A percentile compares a stretch with the other conserved stretches of the same genome.
Conservation (phyloP, 2,329 filamentous ascomycete species). For the Aspergillus neotritici region DNA sequence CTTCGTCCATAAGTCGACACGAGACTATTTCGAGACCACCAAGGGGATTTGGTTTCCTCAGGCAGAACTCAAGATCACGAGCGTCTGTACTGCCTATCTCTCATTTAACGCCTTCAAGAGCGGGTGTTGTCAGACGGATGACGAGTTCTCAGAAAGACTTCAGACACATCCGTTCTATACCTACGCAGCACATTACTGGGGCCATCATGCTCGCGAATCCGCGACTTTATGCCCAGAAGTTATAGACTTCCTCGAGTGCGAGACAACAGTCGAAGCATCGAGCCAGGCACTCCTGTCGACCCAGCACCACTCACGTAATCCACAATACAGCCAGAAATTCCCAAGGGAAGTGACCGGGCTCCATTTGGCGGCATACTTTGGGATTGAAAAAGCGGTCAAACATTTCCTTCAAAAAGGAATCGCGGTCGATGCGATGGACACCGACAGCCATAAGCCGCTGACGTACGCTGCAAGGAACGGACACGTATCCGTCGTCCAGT, state of each 20-base stretch:
- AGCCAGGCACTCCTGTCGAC: neutral
- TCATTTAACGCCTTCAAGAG: too few relatives aligned
- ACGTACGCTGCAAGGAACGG: neutral
- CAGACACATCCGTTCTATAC: too few relatives aligned
- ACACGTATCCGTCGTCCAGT: neutral
- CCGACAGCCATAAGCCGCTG: neutral
- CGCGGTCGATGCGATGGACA: neutral
- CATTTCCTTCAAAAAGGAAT: neutral
- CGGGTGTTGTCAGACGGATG: too few relatives aligned
- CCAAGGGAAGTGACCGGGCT: neutral
- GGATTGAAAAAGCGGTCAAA: neutral
- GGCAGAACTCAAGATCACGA: too few relatives aligned
- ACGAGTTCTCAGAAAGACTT: too few relatives aligned
- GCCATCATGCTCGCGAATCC: too few relatives aligned
- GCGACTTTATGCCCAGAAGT: neutral
- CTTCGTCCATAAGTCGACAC: conserved; percentile 18
- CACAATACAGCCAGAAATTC: too few relatives aligned
- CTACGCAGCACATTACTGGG: too few relatives aligned
- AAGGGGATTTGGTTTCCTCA: too few relatives aligned
- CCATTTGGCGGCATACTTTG: neutral
- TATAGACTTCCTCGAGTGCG: neutral
- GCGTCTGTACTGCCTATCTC: too few relatives aligned
- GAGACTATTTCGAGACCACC: too few relatives aligned
- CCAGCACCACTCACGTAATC: too few relatives aligned
- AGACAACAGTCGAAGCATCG: neutral